Conservation (phyloP, 1,139 yeast species). For the Suhomyces ambrosiae region DNA sequence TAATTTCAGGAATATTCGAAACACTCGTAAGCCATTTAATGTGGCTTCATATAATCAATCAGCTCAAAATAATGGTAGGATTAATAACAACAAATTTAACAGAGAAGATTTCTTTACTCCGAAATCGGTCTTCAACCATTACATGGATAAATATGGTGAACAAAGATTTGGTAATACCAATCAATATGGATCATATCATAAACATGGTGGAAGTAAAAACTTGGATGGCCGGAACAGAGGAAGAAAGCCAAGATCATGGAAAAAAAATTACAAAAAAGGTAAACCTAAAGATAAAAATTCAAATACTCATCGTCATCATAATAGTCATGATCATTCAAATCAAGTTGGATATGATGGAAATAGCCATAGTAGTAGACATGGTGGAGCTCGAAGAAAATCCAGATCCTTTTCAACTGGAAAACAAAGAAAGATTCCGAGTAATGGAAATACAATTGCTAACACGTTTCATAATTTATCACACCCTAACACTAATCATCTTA, state of each 20-base stretch:
- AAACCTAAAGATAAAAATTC: constrained; percentile 17
- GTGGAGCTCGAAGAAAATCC: constrained; percentile 21
- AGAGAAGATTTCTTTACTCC: constrained; percentile 80
- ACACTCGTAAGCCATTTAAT: constrained; percentile 62
- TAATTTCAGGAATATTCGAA: constrained; percentile 43
- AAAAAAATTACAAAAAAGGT: constrained; percentile 21
- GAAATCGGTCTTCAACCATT: constrained; percentile 68
- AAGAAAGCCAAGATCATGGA: constrained; percentile 34
- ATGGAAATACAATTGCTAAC: constrained; percentile 4
- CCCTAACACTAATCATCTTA: constrained; percentile 5
- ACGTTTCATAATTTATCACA: constrained; percentile 12
- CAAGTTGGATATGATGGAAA: constrained; percentile 4
- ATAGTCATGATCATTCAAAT: constrained; percentile 11
- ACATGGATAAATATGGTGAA: constrained; percentile 69
- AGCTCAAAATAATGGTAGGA: constrained; percentile 20
- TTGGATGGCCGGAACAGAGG: constrained; percentile 36
- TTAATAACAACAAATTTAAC: constrained; percentile 41
- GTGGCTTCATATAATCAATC: constrained; percentile 57
- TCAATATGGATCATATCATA: constrained; percentile 14
- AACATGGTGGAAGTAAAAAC: constrained; percentile 17
- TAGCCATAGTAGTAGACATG: constrained; percentile 3
- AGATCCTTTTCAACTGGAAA: constrained; percentile 37
- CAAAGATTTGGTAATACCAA: constrained; percentile 25
- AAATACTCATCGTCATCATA: constrained; percentile 18
- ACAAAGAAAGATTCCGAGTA: constrained; percentile 18